Evolutionary conservation across 768 basidiomycete species (phyloP).

Genomic region (Hebeloma cylindrosporum): DNA sequence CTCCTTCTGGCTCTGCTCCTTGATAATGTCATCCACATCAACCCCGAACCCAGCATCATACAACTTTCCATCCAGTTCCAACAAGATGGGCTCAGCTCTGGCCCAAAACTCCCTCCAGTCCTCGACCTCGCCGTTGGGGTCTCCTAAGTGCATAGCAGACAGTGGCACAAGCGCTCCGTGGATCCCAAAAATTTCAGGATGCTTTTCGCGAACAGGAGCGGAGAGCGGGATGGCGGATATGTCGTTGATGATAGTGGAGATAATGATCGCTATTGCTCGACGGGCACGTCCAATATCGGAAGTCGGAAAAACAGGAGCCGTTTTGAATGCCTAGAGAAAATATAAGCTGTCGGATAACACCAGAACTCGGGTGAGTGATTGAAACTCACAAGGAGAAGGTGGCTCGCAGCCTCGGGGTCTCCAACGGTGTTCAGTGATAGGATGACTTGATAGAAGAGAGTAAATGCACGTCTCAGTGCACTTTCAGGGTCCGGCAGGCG

Average conservation of each 20-base stretch:
- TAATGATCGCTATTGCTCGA: constrained; percentile 5
- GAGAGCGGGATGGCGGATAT: constrained; percentile 2
- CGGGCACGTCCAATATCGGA: constrained; percentile 8
- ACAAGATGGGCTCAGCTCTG: constrained; percentile 1
- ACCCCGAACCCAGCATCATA: constrained; percentile 5
- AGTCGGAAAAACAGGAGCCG: constrained; percentile 2
- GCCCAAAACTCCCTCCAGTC: constrained; percentile 9
- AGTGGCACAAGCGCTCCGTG: constrained; percentile 5
- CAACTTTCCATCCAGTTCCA: constrained; percentile 3
- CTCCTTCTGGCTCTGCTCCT: constrained; percentile 1
- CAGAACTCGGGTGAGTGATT: neutral
- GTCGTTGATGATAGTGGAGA: neutral
- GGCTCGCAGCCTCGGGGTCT: constrained; percentile 2
- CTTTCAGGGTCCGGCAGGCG: constrained; percentile 1
- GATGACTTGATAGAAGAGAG: constrained; percentile 3
- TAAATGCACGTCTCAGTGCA: constrained; percentile 4
- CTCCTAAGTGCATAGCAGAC: constrained; percentile 2
- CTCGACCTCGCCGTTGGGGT: neutral
- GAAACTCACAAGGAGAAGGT: constrained; percentile 5
- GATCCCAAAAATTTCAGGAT: constrained; percentile 5
- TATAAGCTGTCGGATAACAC: neutral
- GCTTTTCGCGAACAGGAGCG: constrained; percentile 4
- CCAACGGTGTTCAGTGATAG: constrained; percentile 2
- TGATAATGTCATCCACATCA: constrained; percentile 6
- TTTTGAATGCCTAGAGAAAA: constrained; percentile 6